Conservation (phyloP, 2,329 filamentous ascomycete species). For the Fusarium sp. region DNA sequence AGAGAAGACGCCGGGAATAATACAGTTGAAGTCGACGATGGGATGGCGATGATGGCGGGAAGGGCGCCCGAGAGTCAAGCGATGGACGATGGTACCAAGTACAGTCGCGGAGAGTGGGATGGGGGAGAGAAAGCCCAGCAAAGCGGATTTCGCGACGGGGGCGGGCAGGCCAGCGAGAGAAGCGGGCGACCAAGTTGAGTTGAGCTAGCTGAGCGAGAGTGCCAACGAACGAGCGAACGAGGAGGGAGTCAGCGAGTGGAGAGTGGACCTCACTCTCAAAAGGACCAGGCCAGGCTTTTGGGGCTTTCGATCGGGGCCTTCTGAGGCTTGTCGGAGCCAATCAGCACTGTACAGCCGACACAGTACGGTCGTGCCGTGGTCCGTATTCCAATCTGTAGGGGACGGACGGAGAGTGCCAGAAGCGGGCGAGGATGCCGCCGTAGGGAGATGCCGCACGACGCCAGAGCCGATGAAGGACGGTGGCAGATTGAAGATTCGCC, state of each 20-base stretch:
- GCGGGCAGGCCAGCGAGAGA: constrained; percentile 28
- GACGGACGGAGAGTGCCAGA: constrained; percentile 22
- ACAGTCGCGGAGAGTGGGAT: constrained; percentile 42
- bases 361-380: constrained; percentile 33
- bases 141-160: constrained; percentile 43
- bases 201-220: constrained; percentile 26
- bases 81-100: constrained; percentile 30
- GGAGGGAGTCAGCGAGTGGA: constrained; percentile 35
- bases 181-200: constrained; percentile 23
- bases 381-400: constrained; percentile 10
- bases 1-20: constrained; percentile 33
- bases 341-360: constrained; percentile 36
- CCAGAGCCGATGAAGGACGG: constrained; percentile 16
- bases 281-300: constrained; percentile 39
- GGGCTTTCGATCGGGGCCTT: constrained; percentile 36
- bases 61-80: constrained; percentile 26
- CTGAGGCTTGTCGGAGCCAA: constrained; percentile 21
- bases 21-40: constrained; percentile 37
- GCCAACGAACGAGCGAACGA: constrained; percentile 32
- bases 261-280: constrained; percentile 42
- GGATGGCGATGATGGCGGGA: constrained; percentile 39
- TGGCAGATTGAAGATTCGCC: constrained; percentile 31
- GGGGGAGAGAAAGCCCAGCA: constrained; percentile 23
- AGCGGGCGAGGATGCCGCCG: background rate
- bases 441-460: constrained; percentile 23